Base-by-base conservation (phyloP, 345 rosid species). In the Brassica juncea region DNA sequence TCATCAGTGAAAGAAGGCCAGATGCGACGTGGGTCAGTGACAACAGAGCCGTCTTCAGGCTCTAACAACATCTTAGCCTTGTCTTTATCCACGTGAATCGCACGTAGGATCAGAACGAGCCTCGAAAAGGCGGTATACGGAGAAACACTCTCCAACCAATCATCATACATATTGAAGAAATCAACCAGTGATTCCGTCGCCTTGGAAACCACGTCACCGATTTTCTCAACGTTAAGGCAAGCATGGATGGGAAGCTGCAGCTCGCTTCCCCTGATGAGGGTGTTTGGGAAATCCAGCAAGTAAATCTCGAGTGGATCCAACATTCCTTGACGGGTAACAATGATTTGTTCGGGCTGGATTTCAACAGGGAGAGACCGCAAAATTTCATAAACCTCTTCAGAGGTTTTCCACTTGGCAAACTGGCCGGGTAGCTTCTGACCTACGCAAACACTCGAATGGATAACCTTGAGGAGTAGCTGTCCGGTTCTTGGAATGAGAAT, bases 381-480 rank as follows among this genome's bases (percentile, higher is more conserved):
- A 84, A 93, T 90, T 58, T 95, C 97, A 78, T 15, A 44, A 31
- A 52, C 44, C 14, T 70, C 62, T 52, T 52, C 62, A 9, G 62
- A n/a, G 0, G 73, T 90, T 73, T 90, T 93, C 95, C 98, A 91
- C 75, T 89, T 91, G 7, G 98, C 97, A 64, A 91, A 87, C 85
- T 89, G 97, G 78, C 94, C 90, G 25, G 89, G 95, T 88, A 92
- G 98, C 85, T 91, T 93, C 84, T 91, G 95, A 76, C 98, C 97
- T 34, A 97, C 95, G 95, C 97, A 90, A 4, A 88, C 94, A 61
- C 98, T 91, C 34, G 98, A 87, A 80, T 91, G 95, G 74, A 91
- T 93, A 55, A 91, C 98, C 97, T 93, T 91, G 65, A 93, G 66
- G 86, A 88, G 90, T 28, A 93, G 81, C 83, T 93, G 98, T 42